Conservation (phyloP, 495 filamentous ascomycete species). For the Trichocladium antarcticum region DNA sequence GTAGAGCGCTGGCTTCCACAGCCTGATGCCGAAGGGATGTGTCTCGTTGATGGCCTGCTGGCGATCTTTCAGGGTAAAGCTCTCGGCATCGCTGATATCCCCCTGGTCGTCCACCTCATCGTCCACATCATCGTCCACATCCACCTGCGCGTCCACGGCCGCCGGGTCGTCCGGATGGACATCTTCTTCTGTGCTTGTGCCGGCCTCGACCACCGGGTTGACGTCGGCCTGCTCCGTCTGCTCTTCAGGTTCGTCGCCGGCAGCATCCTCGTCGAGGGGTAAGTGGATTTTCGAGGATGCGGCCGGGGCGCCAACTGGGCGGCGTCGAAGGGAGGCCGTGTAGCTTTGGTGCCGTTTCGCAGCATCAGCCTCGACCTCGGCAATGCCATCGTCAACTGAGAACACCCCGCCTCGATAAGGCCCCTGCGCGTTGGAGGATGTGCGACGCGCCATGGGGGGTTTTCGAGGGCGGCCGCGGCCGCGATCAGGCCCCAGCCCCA, state of each 20-base stretch:
- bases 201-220: conserved; percentile 22
- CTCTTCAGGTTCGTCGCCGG: conserved; percentile 20
- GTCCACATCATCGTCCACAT: conserved; percentile 62
- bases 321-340: conserved; percentile 60
- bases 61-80: conserved; percentile 78
- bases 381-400: conserved; percentile 82
- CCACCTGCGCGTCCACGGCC: conserved; percentile 45
- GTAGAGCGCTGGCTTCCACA: conserved; percentile 98
- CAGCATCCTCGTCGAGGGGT: conserved; percentile 30
- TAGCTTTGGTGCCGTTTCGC: conserved; percentile 33
- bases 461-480: conserved; percentile 52
- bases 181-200: conserved; percentile 15
- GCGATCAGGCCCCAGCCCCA: conserved; percentile 48
- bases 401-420: conserved; percentile 81
- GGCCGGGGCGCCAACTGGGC: conserved; percentile 52
- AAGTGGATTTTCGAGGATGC: conserved; percentile 49
- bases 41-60: conserved; percentile 98
- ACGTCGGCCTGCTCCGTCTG: conserved; percentile 9
- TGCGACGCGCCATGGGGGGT: conserved; percentile 56
- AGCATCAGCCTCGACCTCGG: conserved; percentile 62
- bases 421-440: conserved; percentile 59
- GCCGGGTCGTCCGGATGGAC: conserved; percentile 25
- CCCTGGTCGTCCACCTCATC: conserved; percentile 48
- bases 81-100: conserved; percentile 65
- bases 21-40: conserved; percentile 94